Evolutionary conservation across 1,284 basidiomycete species (phyloP).

Genomic region (Ceratobasidium papillatum): DNA sequence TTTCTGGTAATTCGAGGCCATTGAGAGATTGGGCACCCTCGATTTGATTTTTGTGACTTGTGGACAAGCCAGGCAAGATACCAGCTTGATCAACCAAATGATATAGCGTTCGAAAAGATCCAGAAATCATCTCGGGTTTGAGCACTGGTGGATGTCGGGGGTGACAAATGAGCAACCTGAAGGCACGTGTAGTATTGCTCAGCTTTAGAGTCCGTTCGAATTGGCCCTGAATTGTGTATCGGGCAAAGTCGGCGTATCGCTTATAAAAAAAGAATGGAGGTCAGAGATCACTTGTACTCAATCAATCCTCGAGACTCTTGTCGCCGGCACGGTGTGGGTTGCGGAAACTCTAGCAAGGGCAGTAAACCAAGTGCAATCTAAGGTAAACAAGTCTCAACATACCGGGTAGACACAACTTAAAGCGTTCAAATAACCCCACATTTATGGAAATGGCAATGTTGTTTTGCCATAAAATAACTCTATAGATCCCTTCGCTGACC

Average conservation of each 20-base stretch:
- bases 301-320: too few species aligned
- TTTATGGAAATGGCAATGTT: too few species aligned
- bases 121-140: neutral
- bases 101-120: constrained; percentile 26
- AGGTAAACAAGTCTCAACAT: neutral
- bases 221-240: too few species aligned
- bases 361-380: neutral
- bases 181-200: neutral
- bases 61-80: neutral
- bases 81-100: neutral
- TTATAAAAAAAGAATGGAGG: too few species aligned
- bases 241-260: too few species aligned
- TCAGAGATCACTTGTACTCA: too few species aligned
- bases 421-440: too few species aligned
- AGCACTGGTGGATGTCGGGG: neutral
- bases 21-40: neutral
- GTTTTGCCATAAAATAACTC: too few species aligned
- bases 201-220: neutral
- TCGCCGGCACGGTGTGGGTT: too few species aligned
- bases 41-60: neutral
- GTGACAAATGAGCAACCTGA: neutral
- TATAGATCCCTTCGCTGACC: too few species aligned
- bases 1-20: neutral
- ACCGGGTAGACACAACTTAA: neutral
- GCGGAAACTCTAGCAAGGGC: too few species aligned